These are phyloP conservation scores for Gyrodon lividus DNA, from an alignment of 768 basidiomycete genomes.

Conservation along the genomic window DNA sequence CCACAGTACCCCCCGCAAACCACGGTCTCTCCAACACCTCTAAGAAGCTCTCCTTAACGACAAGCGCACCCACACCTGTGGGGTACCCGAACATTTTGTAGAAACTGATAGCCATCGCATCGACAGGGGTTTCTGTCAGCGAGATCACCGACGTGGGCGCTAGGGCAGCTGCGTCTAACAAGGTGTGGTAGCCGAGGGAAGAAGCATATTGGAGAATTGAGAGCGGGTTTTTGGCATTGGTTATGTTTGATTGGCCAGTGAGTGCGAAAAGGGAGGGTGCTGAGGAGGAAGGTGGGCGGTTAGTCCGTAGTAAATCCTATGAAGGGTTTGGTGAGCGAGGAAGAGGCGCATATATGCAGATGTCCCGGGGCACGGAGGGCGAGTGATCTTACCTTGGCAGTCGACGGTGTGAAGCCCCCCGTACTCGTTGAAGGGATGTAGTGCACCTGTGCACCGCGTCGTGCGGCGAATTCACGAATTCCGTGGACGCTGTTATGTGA, in stretches of 20 bases:
- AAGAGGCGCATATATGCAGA: constrained; percentile 20
- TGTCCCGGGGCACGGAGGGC: not conserved
- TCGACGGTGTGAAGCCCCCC: constrained; percentile 60
- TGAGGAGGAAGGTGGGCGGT: constrained; percentile 40
- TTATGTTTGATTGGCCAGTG: constrained; percentile 81
- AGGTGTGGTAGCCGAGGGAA: constrained; percentile 66
- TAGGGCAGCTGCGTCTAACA: constrained; percentile 82
- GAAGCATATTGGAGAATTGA: constrained; percentile 63
- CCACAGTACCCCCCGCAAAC: constrained; percentile 84
- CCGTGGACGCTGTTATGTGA: constrained; percentile 86
- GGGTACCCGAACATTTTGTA: constrained; percentile 93
- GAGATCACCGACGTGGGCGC: constrained; percentile 72
- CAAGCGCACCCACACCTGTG: constrained; percentile 77
- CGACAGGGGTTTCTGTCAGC: constrained; percentile 63
- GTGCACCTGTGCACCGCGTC: constrained; percentile 52
- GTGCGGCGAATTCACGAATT: constrained; percentile 66
- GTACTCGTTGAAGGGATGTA: constrained; percentile 65
- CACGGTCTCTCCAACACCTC: constrained; percentile 64
- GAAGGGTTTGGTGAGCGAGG: not conserved
- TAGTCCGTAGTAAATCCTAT: constrained; percentile 54
- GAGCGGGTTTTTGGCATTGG: constrained; percentile 70
- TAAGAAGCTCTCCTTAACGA: constrained; percentile 72
- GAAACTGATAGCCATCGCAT: constrained; percentile 81
- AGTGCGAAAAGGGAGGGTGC: constrained; percentile 65
- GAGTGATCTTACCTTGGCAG: constrained; percentile 54